Evolutionary conservation across 768 basidiomycete species (phyloP).

Genomic region (Leccinellum albellum): DNA sequence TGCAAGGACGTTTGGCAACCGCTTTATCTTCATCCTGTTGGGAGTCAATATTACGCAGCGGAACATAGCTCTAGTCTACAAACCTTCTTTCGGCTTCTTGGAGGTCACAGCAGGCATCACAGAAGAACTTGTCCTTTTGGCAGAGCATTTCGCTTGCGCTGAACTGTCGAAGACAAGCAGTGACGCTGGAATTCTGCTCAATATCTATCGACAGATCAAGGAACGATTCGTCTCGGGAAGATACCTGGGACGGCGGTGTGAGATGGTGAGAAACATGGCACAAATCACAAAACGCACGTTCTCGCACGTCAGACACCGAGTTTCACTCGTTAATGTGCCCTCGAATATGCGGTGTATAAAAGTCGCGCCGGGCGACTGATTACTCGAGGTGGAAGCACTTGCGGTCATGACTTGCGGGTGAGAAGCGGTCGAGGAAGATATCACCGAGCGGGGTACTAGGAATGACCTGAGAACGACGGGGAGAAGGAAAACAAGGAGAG

Average conservation of each 20-base stretch:
- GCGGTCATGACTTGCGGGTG: slow-evolving; percentile 39
- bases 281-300: slow-evolving; percentile 53
- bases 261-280: slow-evolving; percentile 9
- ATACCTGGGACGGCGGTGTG: slow-evolving; percentile 48
- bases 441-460: slow-evolving; percentile 59
- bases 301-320: slow-evolving; percentile 96
- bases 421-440: slow-evolving; percentile 48
- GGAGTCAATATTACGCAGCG: slow-evolving; percentile 7
- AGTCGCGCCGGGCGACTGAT: slow-evolving; percentile 53
- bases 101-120: slow-evolving; percentile 92
- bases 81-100: slow-evolving; percentile 97
- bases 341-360: slow-evolving; percentile 93
- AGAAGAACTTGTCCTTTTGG: slow-evolving; percentile 97
- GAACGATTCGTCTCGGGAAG: slow-evolving; percentile 93
- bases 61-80: slow-evolving; percentile 24
- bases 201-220: slow-evolving; percentile 99
- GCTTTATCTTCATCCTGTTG: slow-evolving; percentile 96
- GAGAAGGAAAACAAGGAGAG: neutral
- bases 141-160: slow-evolving; percentile 98
- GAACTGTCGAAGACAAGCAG: slow-evolving; percentile 93
- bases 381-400: slow-evolving; percentile 45
- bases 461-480: slow-evolving; percentile 3
- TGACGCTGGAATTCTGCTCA: slow-evolving; percentile 95
- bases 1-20: slow-evolving; percentile 89
- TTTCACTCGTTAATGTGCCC: slow-evolving; percentile 93